Base-by-base conservation (phyloP, 1,139 yeast genomes). In the Kodamaea alishanica region DNA sequence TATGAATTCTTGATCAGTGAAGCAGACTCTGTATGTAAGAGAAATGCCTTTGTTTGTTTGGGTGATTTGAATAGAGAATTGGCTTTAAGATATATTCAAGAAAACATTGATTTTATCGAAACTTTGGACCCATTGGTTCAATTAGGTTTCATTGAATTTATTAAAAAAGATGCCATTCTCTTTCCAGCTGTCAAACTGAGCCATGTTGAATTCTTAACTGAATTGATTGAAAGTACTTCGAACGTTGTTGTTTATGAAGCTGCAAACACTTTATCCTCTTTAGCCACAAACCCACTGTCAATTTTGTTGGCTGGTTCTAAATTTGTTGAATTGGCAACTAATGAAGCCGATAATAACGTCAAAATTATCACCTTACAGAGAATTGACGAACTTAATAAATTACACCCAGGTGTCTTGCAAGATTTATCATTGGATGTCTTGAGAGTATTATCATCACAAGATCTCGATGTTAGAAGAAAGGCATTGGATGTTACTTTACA, bases 31-130 rank as follows among this genome's bases (percentile, higher is more conserved):
- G 88, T 95, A 26, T 92, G 98, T 68, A 87, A 87, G 62, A 80
- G 98, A 61, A 94, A 94, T 62, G 97, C 97, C 4, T 94, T 94
- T 61, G 83, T 90, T 39, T 88, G 95, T 46, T 73, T 94, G 48
- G 79, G 94, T 32, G 84, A 81, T 49, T 72, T 94, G 56, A 86
- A 86, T 61, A 79, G 97, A 56, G 92, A 84, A 43, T 81, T 84
- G 35, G 95, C 97, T 29, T 77, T 88, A 54, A 79, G 77, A 46
- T 94, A 82, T 60, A 75, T 94, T 49, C 94, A 85, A 60, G 83
- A 81, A 40, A 81, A 84, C 56, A 70, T 83, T 46, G 62, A 74
- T 26, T 63, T 75, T 33, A 73, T 90, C 50, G 81, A 80, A 40
- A 65, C 77, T n/a, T 70, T 86, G 51, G 97, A 92, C 54, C 86